These are phyloP conservation scores for Saccharomyces pastorianus DNA, from an alignment of 1,139 yeast species.

Conservation along the genomic window DNA sequence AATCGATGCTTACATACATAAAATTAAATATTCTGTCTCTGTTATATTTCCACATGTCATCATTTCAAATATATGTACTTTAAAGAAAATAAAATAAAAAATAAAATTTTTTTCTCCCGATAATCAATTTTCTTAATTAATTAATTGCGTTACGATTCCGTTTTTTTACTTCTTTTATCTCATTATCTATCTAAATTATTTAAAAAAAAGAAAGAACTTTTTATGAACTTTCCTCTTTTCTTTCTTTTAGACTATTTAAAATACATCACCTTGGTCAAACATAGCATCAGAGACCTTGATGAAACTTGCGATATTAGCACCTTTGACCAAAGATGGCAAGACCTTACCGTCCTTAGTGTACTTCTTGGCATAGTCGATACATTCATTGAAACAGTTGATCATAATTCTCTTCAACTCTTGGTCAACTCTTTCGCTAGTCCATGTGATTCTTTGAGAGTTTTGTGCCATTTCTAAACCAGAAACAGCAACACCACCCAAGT, in stretches of 20 bases:
- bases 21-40: not conserved
- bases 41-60: not conserved
- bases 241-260: constrained; percentile 10
- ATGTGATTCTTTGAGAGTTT: constrained; percentile 86
- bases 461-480: constrained; percentile 99
- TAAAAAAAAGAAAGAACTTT: not conserved
- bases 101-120: not conserved
- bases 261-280: constrained; percentile 94
- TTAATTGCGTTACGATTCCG: not conserved
- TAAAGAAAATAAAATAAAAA: not conserved
- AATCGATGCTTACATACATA: not conserved
- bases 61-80: not conserved
- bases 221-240: not conserved
- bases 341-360: constrained; percentile 64
- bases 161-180: not conserved
- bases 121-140: not conserved
- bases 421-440: constrained; percentile 90
- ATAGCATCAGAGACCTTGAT: constrained; percentile 97
- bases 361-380: constrained; percentile 77
- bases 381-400: constrained; percentile 88
- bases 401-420: constrained; percentile 78
- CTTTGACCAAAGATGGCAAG: constrained; percentile 90
- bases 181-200: not conserved
- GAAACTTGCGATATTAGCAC: constrained; percentile 99
- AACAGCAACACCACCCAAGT: constrained; percentile 99